Conservation (phyloP, 768 basidiomycete genomes). For the Boletus tomentosulus region DNA sequence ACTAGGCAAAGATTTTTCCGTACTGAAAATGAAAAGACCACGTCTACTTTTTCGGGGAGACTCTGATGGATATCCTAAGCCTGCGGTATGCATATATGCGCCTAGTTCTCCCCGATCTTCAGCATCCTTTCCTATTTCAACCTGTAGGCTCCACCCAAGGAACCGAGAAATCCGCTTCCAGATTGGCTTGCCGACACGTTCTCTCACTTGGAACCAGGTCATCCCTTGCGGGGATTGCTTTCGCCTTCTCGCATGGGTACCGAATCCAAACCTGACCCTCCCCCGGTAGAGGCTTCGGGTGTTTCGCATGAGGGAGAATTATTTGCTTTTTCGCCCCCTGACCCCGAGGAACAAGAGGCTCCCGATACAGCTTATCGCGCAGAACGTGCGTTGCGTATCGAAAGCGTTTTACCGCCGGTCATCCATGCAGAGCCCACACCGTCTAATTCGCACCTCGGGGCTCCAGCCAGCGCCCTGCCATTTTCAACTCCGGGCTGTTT, state of each 20-base stretch:
- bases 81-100: slow-evolving; percentile 32
- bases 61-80: slow-evolving; percentile 4
- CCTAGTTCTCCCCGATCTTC: slow-evolving; percentile 10
- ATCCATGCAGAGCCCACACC: neutral
- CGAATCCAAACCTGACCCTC: neutral
- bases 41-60: slow-evolving; percentile 1
- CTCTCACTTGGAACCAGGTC: slow-evolving; percentile 35
- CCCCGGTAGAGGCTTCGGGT: slow-evolving; percentile 1
- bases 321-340: slow-evolving; percentile 30
- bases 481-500: slow-evolving; percentile 27
- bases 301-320: slow-evolving; percentile 13
- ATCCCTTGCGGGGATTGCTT: slow-evolving; percentile 34
- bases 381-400: neutral
- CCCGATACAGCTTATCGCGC: neutral
- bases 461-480: slow-evolving; percentile 4
- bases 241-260: slow-evolving; percentile 15
- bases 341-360: slow-evolving; percentile 9
- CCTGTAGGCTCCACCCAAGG: slow-evolving; percentile 17
- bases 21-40: slow-evolving; percentile 38
- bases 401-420: neutral
- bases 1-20: slow-evolving; percentile 39
- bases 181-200: slow-evolving; percentile 56
- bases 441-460: neutral
- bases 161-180: slow-evolving; percentile 38
- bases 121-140: slow-evolving; percentile 9